A percentile compares a stretch with the other conserved stretches of the same genome.
phyloP scores from a whole-genome alignment of 2,329 filamentous ascomycete species.

The Aspergillus sp. region DNA sequence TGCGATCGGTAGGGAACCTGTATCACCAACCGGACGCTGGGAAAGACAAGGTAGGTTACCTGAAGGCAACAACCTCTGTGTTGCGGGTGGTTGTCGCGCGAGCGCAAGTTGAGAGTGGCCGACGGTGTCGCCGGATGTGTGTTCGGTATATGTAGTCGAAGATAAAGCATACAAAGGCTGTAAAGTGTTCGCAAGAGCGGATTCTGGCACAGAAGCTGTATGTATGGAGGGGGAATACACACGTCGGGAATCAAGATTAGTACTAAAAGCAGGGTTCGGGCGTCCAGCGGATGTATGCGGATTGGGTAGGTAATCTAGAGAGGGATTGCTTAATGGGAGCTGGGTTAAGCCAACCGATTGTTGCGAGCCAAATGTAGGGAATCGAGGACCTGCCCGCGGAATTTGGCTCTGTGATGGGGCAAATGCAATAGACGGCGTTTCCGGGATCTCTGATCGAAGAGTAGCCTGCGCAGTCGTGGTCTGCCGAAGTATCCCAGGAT shows the following conservation, averaged over 20 bases:
- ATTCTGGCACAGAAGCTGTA: slow-evolving; percentile 9
- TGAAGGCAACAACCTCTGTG: neutral
- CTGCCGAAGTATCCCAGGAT: neutral
- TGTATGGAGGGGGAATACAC: neutral
- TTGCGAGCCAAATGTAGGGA: neutral
- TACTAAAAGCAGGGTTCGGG: neutral
- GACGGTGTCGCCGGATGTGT: neutral
- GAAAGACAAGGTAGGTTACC: neutral
- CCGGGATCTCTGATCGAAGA: slow-evolving; percentile 20
- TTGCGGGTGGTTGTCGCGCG: neutral
- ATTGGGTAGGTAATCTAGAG: neutral
- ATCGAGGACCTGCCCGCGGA: neutral
- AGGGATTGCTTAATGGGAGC: neutral
- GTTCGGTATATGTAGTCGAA: neutral
- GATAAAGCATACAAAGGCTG: neutral
- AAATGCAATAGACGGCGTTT: slow-evolving; percentile 18
- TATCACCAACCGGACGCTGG: neutral
- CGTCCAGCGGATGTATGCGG: neutral
- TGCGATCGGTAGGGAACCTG: neutral
- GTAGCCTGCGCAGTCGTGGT: neutral
- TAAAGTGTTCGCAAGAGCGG: neutral
- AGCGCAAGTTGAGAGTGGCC: neutral
- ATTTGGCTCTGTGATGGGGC: slow-evolving; percentile 2
- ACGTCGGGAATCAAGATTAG: neutral
- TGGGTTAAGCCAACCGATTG: neutral